These are phyloP conservation scores for Capsicum rhomboideum DNA, from an alignment of 257 asterid genomes.

Conservation along the genomic window DNA sequence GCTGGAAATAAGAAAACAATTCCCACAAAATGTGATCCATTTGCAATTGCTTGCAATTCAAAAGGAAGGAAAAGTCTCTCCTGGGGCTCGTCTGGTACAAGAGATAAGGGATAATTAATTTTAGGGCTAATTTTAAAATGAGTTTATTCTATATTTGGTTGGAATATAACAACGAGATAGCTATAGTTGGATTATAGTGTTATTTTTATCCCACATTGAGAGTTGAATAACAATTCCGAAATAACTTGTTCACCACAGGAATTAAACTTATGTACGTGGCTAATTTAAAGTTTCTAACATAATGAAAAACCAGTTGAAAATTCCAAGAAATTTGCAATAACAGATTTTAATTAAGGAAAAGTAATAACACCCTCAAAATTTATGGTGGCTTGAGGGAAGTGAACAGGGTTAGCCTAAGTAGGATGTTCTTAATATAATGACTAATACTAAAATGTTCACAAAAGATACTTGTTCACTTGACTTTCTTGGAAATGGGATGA, in stretches of 20 bases:
- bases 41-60: not conserved
- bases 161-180: no score
- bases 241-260: no score
- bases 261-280: not conserved
- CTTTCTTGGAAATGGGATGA: not conserved
- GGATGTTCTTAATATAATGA: not conserved
- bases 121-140: no score
- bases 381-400: not conserved
- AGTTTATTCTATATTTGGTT: no score
- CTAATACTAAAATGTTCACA: not conserved
- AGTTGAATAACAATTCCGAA: no score
- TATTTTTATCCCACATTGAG: no score
- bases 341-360: not conserved
- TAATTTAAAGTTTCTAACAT: no score
- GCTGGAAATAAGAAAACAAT: slow-evolving; percentile 1
- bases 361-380: not conserved
- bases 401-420: not conserved
- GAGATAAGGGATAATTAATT: no score
- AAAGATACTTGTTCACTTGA: not conserved
- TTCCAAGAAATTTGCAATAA: not conserved
- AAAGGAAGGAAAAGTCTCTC: not conserved
- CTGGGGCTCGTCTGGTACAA: no score
- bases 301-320: no score
- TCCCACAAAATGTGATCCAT: not conserved
- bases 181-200: no score